Percentiles rank a stretch among this genome's conserved stretches.
phyloP scores from a whole-genome alignment of 1,284 basidiomycete genomes.

The Rhodotorula sp. region DNA sequence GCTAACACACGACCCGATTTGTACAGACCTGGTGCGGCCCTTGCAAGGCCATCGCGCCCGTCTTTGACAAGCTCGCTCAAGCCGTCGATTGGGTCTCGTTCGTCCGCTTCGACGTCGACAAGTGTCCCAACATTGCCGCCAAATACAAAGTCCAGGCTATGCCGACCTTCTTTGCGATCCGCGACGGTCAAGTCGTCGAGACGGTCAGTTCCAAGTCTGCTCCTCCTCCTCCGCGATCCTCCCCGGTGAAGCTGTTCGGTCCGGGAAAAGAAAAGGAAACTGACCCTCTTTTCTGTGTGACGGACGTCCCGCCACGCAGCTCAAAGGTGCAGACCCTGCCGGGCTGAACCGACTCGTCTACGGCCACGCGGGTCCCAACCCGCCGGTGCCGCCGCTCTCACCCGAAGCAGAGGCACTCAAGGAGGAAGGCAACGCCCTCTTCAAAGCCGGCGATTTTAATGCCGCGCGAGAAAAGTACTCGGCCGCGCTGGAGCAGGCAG shows the following conservation, averaged over 20 bases:
- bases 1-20: conserved; percentile 1
- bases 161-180: conserved; percentile 43
- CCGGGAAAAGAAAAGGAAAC: too few relatives aligned
- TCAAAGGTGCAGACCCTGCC: conserved; percentile 41
- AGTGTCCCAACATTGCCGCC: conserved; percentile 34
- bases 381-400: conserved; percentile 38
- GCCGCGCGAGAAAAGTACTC: conserved; percentile 29
- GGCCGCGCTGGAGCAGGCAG: conserved; percentile 30
- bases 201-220: conserved; percentile 15
- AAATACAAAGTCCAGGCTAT: conserved; percentile 42
- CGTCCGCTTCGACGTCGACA: conserved; percentile 44
- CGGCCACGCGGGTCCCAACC: conserved; percentile 40
- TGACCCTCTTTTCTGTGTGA: too few relatives aligned
- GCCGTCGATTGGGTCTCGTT: conserved; percentile 26
- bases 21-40: conserved; percentile 25
- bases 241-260: too few relatives aligned
- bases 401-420: conserved; percentile 37
- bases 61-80: conserved; percentile 16
- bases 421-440: conserved; percentile 32
- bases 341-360: conserved; percentile 34
- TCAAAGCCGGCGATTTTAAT: conserved; percentile 28
- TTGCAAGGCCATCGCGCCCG: conserved; percentile 28
- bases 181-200: conserved; percentile 37
- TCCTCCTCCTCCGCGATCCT: too few relatives aligned
- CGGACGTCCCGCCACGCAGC: too few relatives aligned